A percentile compares a stretch with the other conserved stretches of the same genome.
Evolutionary conservation across 495 filamentous ascomycete species (phyloP).

Genomic region (Talaromyces liani): DNA sequence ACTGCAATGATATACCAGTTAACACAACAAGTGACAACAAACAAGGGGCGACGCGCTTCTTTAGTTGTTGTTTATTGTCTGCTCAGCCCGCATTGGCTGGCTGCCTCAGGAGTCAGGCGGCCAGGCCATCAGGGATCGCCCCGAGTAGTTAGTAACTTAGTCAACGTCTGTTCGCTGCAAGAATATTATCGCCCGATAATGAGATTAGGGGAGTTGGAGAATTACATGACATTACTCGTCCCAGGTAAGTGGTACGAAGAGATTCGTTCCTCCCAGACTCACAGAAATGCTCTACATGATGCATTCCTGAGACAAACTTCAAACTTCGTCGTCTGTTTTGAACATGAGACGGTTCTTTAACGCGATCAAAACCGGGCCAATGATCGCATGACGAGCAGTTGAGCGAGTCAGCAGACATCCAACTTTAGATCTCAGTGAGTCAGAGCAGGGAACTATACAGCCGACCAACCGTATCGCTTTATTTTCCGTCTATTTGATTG

Average conservation of each 20-base stretch:
- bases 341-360: background rate
- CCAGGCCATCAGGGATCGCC: background rate
- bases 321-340: background rate
- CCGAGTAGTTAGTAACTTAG: background rate
- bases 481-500: background rate
- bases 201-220: background rate
- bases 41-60: background rate
- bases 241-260: background rate
- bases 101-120: background rate
- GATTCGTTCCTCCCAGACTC: background rate
- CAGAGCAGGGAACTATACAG: background rate
- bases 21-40: background rate
- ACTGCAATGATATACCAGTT: background rate
- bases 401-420: background rate
- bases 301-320: background rate
- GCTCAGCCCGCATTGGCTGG: background rate
- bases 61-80: constrained; percentile 1
- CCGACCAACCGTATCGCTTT: background rate
- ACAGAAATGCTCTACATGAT: background rate
- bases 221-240: background rate
- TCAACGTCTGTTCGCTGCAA: background rate
- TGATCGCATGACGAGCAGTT: background rate
- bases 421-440: background rate
- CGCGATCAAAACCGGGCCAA: background rate
- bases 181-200: background rate